Percentiles rank a stretch among this genome's conserved stretches.
These are phyloP conservation scores for Chloris gayana DNA, from an alignment of 176 grass and related monocot genomes.

Conservation along the genomic window DNA sequence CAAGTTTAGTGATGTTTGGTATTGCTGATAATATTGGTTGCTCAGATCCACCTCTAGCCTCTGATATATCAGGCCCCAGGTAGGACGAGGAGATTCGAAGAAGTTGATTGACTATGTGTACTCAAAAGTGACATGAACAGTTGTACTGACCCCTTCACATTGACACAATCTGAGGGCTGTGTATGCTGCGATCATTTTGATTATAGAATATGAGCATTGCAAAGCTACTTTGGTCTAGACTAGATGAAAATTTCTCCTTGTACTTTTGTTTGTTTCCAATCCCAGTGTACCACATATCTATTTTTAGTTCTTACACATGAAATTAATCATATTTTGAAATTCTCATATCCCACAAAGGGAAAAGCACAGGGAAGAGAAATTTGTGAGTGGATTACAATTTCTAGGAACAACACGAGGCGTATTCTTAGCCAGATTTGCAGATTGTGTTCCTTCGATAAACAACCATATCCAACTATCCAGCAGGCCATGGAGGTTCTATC, in stretches of 20 bases:
- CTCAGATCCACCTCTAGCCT: slow-evolving; percentile 25
- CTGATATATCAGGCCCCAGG: slow-evolving; percentile 39
- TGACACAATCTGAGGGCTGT: neutral
- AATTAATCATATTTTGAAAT: neutral
- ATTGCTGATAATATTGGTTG: neutral
- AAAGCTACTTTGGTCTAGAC: neutral
- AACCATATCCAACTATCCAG: too few species aligned
- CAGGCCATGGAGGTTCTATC: too few species aligned
- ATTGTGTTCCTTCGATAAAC: too few species aligned
- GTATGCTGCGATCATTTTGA: neutral
- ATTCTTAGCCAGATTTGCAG: too few species aligned
- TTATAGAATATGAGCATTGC: neutral
- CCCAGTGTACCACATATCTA: neutral
- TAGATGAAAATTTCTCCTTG: neutral
- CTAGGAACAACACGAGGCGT: too few species aligned
- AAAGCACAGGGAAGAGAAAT: too few species aligned
- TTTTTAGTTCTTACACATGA: neutral
- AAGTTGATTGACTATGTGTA: neutral
- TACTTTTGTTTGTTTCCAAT: neutral
- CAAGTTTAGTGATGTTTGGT: neutral
- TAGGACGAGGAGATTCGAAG: neutral
- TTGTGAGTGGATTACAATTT: too few species aligned
- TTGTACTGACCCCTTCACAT: neutral
- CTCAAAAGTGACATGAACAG: neutral
- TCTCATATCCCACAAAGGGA: neutral